Evolutionary conservation across 2,329 filamentous ascomycete genomes (phyloP).

Genomic region (Juglanconis juglandina): DNA sequence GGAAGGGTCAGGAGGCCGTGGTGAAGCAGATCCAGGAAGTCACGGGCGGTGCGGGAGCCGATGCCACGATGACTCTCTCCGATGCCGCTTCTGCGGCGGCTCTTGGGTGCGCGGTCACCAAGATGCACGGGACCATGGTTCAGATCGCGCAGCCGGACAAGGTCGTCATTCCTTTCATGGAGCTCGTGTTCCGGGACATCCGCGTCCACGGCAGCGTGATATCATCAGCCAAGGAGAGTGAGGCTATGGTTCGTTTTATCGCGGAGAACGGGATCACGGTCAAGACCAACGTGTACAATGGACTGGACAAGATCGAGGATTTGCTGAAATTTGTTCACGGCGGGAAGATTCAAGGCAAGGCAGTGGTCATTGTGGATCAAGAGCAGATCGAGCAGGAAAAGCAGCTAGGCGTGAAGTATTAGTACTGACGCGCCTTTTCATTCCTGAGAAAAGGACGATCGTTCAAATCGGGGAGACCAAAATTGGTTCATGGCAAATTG

Average conservation of each 20-base stretch:
- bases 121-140: slow-evolving; percentile 56
- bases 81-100: slow-evolving; percentile 49
- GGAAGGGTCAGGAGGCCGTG: slow-evolving; percentile 43
- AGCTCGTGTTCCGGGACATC: slow-evolving; percentile 3
- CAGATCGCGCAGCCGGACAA: slow-evolving; percentile 53
- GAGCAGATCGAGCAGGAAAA: slow-evolving; percentile 29
- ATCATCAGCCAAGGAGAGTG: slow-evolving; percentile 40
- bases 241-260: slow-evolving; percentile 45
- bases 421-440: not conserved
- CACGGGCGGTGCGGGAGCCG: slow-evolving; percentile 47
- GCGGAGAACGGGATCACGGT: slow-evolving; percentile 45
- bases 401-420: slow-evolving; percentile 16
- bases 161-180: not conserved
- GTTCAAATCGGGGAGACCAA: no score
- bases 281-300: slow-evolving; percentile 48
- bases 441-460: no score
- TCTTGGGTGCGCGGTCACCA: slow-evolving; percentile 44
- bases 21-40: slow-evolving; percentile 44
- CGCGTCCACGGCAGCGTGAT: slow-evolving; percentile 14
- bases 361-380: slow-evolving; percentile 48
- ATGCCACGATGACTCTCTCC: slow-evolving; percentile 51
- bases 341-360: slow-evolving; percentile 54
- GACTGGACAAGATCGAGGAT: slow-evolving; percentile 48
- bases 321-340: slow-evolving; percentile 47
- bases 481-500: no score